Conservation (phyloP, 2,329 filamentous ascomycete species). For the Aspergillus neoniger region DNA sequence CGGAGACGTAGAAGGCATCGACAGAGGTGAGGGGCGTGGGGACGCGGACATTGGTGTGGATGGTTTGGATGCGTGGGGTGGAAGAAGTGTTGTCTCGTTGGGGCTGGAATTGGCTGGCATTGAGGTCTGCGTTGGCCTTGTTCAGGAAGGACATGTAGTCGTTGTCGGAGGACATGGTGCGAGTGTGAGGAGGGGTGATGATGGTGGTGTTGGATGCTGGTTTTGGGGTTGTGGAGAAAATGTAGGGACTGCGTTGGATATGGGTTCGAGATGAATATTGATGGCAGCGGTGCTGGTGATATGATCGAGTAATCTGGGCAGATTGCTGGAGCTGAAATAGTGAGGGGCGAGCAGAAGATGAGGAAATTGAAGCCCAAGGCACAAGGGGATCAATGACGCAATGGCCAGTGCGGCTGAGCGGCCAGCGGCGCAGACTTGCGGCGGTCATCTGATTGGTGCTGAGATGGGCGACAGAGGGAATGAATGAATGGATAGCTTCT, state of each 20-base stretch:
- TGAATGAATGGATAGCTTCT: not conserved
- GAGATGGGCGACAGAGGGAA: not conserved
- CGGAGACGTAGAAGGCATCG: slow-evolving; percentile 71
- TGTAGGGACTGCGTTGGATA: not conserved
- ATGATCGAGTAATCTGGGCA: not conserved
- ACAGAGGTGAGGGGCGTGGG: slow-evolving; percentile 60
- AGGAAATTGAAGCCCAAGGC: slow-evolving; percentile 16
- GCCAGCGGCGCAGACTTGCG: slow-evolving; percentile 17
- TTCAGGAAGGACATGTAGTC: slow-evolving; percentile 83
- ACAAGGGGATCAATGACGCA: slow-evolving; percentile 29
- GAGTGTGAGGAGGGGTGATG: slow-evolving; percentile 1
- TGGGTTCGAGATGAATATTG: not conserved
- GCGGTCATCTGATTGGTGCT: slow-evolving; percentile 5
- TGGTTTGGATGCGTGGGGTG: slow-evolving; percentile 37
- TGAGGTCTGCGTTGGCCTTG: slow-evolving; percentile 75
- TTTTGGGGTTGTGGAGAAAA: not conserved
- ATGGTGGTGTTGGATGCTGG: not conserved
- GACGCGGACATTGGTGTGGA: slow-evolving; percentile 55
- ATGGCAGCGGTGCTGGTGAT: not conserved
- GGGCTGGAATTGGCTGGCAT: slow-evolving; percentile 30
- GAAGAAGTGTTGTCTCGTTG: slow-evolving; percentile 30
- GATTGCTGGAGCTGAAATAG: not conserved
- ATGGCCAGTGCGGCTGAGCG: slow-evolving; percentile 20
- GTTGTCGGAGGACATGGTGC: slow-evolving; percentile 64
- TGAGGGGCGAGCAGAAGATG: not conserved